Base-by-base conservation (phyloP, 345 rosid species). In the Erucastrum elatum region DNA sequence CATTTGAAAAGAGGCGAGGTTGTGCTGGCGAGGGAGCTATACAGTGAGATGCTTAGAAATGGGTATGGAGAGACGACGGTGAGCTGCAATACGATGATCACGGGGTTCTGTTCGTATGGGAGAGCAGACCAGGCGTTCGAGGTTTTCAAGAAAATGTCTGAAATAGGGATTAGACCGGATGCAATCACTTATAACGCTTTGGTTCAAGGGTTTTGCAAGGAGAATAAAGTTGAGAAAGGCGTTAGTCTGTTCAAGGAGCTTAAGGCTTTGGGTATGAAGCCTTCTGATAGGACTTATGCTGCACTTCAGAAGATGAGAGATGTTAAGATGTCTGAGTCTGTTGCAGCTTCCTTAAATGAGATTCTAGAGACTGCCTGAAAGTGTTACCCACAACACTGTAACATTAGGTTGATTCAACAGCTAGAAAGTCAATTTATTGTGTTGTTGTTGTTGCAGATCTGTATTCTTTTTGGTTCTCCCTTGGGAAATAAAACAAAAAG, bases 81-180 rank as follows among this genome's bases (percentile, higher is more conserved):
- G 2, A 82, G 75, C 80, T 89, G 78, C 83, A 87, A 88, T 76
- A 82, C 75, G 7, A 31, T 89, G 86, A 90, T 92, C 56, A 51
- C 74, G 0, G 88, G 88, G 76, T 81, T 87, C 33, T 85, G 87
- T 76, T 74, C 74, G 5, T 62, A 56, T 25, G 86, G 86, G 26
- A 82, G 34, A 77, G 56, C 72, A 9, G 80, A 82, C 5, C 84
- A 86, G 84, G 97, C 91, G 27, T 49, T 79, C 46, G 69, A 49
- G 63, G 56, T 90, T 77, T 89, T 87, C 72, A 68, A 86, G 74
- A 84, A 78, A 65, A 89, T 89, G 97, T 60, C 82, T 49, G 82
- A 39, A 27, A 90, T 65, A 72, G 94, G 96, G 53, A 75, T 88
- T 64, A 74, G 9, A 74, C 81, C 79, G 5, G 84, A 89, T 21